Evolutionary conservation across 495 filamentous ascomycete genomes (phyloP), one percentile per base, ranked within the genome.

Genomic region (Penicillium verhagenii): DNA sequence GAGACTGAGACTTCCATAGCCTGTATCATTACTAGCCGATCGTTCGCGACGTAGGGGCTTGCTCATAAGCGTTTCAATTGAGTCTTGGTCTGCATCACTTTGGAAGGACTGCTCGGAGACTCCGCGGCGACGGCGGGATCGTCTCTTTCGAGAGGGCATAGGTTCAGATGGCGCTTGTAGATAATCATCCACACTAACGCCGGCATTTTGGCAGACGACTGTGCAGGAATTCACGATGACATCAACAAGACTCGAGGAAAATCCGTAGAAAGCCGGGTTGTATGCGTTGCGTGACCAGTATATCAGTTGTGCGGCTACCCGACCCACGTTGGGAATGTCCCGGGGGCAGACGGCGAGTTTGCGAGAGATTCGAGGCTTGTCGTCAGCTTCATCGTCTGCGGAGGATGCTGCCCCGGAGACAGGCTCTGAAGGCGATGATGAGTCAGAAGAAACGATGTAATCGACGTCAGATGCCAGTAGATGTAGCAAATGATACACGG

Each of bases 401-500:
- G 64, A 68, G 14, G 64, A 65, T 4, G 59, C 54, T 8, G 58
- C 48, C 8, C 60, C 45, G 23, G 67, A 50, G 37, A 62, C 33
- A 19, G 65, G 44, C 37, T 65, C 19, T 0, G 67, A 66, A 1
- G 73, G 64, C 3, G 57, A 51, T 3, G 68, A 73, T 5, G 73
- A 75, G 16, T 73, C 72, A 11, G 72, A 73, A 0, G 69, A 69
- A 6, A 65, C 71, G 21, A 75, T 55, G 23, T 76, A 79, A 39
- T 83, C 73, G 44, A 87, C 83, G 21, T 78, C 76, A 10, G 75
- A 72, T 3, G 80, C 70, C 5, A 79, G 67, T 35, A 78, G 69
- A 43, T 82, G 81, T 62, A 94, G 82, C 10, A 95, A 65, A 52
- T 86, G 84, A 68, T 87, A 92, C 16, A 84, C 83, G 1, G 90